phyloP scores from a whole-genome alignment of 768 basidiomycete genomes.

The Gymnopilus junonius region DNA sequence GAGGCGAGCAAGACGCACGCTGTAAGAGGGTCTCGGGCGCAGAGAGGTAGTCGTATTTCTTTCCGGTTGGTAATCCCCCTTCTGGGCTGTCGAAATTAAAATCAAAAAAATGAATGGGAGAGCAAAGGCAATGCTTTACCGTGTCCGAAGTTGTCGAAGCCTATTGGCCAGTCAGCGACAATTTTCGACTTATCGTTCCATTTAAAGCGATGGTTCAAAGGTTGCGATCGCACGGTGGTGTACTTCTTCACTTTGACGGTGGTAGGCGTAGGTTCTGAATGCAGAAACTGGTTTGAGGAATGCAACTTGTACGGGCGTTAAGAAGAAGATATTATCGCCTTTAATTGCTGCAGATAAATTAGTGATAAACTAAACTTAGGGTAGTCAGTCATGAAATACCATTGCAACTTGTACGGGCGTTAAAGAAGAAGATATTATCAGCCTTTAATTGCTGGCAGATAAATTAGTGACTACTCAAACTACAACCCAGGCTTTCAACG shows the following conservation, averaged over 20 bases:
- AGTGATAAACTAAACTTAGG: no score
- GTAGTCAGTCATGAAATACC: no score
- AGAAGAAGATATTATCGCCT: conserved; percentile 13
- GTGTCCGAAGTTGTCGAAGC: conserved; percentile 15
- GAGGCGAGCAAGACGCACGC: conserved; percentile 11
- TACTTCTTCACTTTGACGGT: conserved; percentile 5
- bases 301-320: background rate
- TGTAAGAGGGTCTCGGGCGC: conserved; percentile 19
- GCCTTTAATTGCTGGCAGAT: no score
- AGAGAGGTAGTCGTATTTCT: conserved; percentile 5
- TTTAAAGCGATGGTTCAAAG: conserved; percentile 8
- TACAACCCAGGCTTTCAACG: no score
- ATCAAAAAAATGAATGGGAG: background rate
- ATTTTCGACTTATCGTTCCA: conserved; percentile 13
- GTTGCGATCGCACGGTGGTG: conserved; percentile 15
- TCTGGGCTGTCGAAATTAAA: conserved; percentile 10
- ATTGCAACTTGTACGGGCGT: no score
- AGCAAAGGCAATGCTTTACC: conserved; percentile 1
- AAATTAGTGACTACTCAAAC: no score
- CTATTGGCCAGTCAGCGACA: conserved; percentile 18
- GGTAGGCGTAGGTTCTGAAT: conserved; percentile 11
- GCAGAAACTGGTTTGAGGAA: conserved; percentile 3
- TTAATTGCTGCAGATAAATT: conserved; percentile 4
- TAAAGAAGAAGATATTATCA: no score
- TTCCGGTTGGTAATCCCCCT: conserved; percentile 10